Conservation (phyloP, 345 rosid species). For the Clausena lansium region DNA sequence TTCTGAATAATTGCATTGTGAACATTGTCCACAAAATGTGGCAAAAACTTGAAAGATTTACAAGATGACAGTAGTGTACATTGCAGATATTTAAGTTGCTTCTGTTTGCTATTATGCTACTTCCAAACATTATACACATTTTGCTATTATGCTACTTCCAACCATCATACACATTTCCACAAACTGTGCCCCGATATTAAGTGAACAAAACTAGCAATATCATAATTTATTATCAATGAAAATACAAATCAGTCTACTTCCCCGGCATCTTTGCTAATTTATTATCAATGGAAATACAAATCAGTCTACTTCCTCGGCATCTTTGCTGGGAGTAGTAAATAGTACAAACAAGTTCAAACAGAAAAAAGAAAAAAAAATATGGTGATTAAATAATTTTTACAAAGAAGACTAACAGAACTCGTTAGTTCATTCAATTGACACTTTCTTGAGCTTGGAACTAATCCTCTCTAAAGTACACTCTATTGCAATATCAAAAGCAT, state of each 20-base stretch:
- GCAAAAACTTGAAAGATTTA: not conserved
- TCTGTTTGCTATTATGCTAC: not conserved
- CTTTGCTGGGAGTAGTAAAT: not conserved
- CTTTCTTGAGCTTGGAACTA: conserved; percentile 34
- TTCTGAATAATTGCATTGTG: not conserved
- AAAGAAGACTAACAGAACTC: not conserved
- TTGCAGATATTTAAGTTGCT: not conserved
- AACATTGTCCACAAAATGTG: not conserved
- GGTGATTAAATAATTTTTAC: conserved; percentile 11
- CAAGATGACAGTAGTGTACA: not conserved
- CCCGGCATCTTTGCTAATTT: not conserved
- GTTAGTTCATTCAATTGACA: conserved; percentile 18
- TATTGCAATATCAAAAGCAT: conserved; percentile 85
- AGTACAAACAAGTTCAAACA: not conserved
- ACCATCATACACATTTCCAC: not conserved
- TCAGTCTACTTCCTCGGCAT: not conserved
- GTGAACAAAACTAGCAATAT: not conserved
- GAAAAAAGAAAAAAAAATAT: not conserved
- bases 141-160: not conserved
- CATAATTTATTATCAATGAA: not conserved
- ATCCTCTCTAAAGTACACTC: conserved; percentile 65
- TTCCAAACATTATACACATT: not conserved
- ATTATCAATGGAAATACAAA: not conserved
- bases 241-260: not conserved
- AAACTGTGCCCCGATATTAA: not conserved